A percentile compares a stretch with the other conserved stretches of the same genome.
Evolutionary conservation across 495 filamentous ascomycete species (phyloP).

Genomic region (Delitschia confertaspora): DNA sequence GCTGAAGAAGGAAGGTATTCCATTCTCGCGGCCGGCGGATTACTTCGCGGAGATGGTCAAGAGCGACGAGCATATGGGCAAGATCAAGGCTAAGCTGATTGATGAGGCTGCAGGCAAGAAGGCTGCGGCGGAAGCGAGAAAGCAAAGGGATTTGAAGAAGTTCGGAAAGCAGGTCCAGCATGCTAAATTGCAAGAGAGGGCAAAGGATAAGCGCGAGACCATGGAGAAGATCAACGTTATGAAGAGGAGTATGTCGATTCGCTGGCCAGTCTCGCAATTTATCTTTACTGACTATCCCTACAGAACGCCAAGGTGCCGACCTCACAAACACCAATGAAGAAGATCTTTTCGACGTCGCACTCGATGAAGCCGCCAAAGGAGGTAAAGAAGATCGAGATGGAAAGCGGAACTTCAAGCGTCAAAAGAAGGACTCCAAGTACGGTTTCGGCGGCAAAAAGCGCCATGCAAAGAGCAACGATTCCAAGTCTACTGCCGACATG

Average conservation of each 20-base stretch:
- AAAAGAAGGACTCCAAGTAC: slow-evolving; percentile 87
- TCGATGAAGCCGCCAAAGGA: slow-evolving; percentile 62
- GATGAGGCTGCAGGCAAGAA: slow-evolving; percentile 90
- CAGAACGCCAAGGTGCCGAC: slow-evolving; percentile 76
- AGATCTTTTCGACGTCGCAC: slow-evolving; percentile 88
- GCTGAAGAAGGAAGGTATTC: slow-evolving; percentile 71
- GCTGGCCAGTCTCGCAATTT: slow-evolving; percentile 7
- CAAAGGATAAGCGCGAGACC: slow-evolving; percentile 80
- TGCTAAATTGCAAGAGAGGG: slow-evolving; percentile 86
- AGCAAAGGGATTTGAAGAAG: slow-evolving; percentile 93
- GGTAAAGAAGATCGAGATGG: slow-evolving; percentile 26
- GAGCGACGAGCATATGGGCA: slow-evolving; percentile 95
- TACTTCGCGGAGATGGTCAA: slow-evolving; percentile 99
- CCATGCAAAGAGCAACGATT: slow-evolving; percentile 79
- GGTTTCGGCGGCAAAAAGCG: slow-evolving; percentile 94
- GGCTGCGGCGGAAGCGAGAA: slow-evolving; percentile 80
- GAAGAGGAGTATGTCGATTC: slow-evolving; percentile 71
- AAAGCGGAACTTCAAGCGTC: slow-evolving; percentile 58
- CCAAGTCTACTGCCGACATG: slow-evolving; percentile 66
- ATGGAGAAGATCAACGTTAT: slow-evolving; percentile 86
- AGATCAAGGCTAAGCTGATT: slow-evolving; percentile 85
- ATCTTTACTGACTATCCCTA: slow-evolving; percentile 28
- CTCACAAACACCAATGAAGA: slow-evolving; percentile 55
- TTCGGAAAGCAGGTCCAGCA: slow-evolving; percentile 98
- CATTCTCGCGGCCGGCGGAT: slow-evolving; percentile 80